Percentiles rank a stretch among this genome's conserved stretches.
phyloP scores from a whole-genome alignment of 2,329 filamentous ascomycete genomes.

The Esteya vermicola region DNA sequence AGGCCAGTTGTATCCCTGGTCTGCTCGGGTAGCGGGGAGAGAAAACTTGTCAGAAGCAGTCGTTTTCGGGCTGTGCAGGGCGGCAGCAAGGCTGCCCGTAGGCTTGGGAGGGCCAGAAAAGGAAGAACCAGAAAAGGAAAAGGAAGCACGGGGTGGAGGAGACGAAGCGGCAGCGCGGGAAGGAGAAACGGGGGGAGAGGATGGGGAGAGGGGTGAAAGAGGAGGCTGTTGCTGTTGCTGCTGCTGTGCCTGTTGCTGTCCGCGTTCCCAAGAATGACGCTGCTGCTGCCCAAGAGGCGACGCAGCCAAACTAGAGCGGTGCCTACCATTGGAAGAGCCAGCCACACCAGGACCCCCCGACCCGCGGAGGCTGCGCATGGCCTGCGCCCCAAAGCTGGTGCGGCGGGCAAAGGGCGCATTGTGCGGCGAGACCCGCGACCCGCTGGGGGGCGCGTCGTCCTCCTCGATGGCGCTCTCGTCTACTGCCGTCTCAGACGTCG shows the following conservation, averaged over 20 bases:
- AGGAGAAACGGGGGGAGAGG: background rate
- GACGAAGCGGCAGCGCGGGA: background rate
- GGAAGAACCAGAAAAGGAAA: conserved; percentile 16
- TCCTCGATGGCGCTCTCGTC: conserved; percentile 66
- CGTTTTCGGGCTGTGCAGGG: conserved; percentile 30
- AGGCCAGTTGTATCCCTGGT: conserved; percentile 94
- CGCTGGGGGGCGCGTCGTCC: conserved; percentile 37
- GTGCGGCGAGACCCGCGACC: conserved; percentile 26
- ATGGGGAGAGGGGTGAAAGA: background rate
- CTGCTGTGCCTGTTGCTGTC: too few relatives aligned
- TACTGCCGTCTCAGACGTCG: conserved; percentile 29
- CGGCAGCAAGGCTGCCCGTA: conserved; percentile 18
- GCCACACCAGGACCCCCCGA: conserved; percentile 44
- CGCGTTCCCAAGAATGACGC: background rate
- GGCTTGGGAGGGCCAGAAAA: conserved; percentile 11
- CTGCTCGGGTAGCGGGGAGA: conserved; percentile 42
- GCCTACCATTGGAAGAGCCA: conserved; percentile 40
- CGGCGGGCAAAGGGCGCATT: conserved; percentile 63
- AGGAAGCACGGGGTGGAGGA: conserved; percentile 19
- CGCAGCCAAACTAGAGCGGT: conserved; percentile 8
- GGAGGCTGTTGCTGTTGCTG: background rate
- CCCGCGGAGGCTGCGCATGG: conserved; percentile 54
- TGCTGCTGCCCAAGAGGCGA: background rate
- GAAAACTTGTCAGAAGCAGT: conserved; percentile 49
- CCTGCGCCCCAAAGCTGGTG: conserved; percentile 79